Percentiles rank a stretch among this genome's conserved stretches.
These are phyloP conservation scores for Sergeia podlipaevii DNA, from an alignment of 208 protist genomes.

Conservation along the genomic window DNA sequence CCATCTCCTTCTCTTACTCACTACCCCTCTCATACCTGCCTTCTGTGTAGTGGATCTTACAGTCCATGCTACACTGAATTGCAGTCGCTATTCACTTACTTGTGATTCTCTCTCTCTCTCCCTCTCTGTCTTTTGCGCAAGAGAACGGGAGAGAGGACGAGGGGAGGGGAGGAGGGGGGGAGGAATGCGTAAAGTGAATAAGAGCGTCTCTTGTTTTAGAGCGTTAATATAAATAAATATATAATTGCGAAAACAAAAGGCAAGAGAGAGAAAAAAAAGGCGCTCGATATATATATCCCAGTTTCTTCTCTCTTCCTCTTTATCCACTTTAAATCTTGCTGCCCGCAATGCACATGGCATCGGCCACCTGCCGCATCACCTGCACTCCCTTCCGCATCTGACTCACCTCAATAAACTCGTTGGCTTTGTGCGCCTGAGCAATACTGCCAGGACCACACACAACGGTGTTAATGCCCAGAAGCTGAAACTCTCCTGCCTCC, in stretches of 20 bases:
- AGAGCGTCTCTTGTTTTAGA: no score
- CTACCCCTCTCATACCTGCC: no score
- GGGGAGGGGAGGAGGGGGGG: no score
- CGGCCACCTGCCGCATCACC: conserved; percentile 27
- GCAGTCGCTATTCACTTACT: no score
- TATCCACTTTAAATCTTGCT: conserved; percentile 21
- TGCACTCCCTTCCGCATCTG: conserved; percentile 40
- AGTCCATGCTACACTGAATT: no score
- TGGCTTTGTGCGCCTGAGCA: conserved; percentile 55
- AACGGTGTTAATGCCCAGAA: conserved; percentile 39
- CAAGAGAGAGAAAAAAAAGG: not conserved
- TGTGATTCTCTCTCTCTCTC: no score
- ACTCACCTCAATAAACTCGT: conserved; percentile 60
- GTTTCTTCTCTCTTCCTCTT: not conserved
- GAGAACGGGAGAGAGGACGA: no score
- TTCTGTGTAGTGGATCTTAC: no score
- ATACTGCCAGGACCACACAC: conserved; percentile 64
- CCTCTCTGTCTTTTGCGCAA: no score
- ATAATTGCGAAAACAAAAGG: conserved; percentile 1
- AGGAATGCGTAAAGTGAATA: no score
- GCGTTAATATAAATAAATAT: no score
- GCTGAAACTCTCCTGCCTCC: conserved; percentile 49
- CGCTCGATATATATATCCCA: not conserved
- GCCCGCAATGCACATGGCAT: conserved; percentile 17
- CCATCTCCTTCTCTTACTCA: no score